Conservation (phyloP, 2,329 filamentous ascomycete species). For the Fusarium odoratissimum region DNA sequence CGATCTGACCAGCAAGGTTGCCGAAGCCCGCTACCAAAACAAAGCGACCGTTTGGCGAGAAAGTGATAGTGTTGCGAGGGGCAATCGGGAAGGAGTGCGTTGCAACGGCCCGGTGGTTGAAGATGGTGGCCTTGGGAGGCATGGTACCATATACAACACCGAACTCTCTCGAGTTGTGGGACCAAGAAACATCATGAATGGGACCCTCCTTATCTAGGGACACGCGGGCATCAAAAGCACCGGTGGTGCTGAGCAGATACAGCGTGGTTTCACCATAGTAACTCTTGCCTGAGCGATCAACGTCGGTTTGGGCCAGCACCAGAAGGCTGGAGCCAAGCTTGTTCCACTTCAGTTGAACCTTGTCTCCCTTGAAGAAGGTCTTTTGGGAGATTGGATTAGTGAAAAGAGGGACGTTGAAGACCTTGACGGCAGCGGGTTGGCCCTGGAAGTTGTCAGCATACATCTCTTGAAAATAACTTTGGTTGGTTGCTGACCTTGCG, state of each 20-base stretch:
- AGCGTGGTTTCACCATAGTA: conserved; percentile 99
- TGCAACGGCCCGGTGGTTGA: conserved; percentile 86
- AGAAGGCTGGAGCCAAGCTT: conserved; percentile 89
- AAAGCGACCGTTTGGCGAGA: conserved; percentile 93
- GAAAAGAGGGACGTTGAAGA: conserved; percentile 94
- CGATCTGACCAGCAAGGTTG: conserved; percentile 96
- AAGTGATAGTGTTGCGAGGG: conserved; percentile 93
- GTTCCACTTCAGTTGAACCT: conserved; percentile 99
- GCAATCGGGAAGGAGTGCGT: conserved; percentile 87
- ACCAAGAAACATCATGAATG: conserved; percentile 99
- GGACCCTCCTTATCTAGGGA: conserved; percentile 96
- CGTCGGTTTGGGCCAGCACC: conserved; percentile 96
- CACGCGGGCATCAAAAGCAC: conserved; percentile 91
- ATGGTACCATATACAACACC: conserved; percentile 98
- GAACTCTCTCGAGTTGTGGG: conserved; percentile 96
- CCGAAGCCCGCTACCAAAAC: conserved; percentile 96
- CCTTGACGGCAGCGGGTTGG: conserved; percentile 91
- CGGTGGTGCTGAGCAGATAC: conserved; percentile 92
- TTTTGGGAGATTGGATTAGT: conserved; percentile 88
- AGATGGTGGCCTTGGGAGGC: conserved; percentile 99
- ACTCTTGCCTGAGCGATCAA: conserved; percentile 98
- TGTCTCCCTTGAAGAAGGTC: conserved; percentile 99
- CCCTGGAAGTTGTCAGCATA: conserved; percentile 66
- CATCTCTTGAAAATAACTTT: not conserved
- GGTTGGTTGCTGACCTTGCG: conserved; percentile 74